Base-by-base conservation (phyloP, 495 filamentous ascomycete species). In the Penicilliopsis zonata region DNA sequence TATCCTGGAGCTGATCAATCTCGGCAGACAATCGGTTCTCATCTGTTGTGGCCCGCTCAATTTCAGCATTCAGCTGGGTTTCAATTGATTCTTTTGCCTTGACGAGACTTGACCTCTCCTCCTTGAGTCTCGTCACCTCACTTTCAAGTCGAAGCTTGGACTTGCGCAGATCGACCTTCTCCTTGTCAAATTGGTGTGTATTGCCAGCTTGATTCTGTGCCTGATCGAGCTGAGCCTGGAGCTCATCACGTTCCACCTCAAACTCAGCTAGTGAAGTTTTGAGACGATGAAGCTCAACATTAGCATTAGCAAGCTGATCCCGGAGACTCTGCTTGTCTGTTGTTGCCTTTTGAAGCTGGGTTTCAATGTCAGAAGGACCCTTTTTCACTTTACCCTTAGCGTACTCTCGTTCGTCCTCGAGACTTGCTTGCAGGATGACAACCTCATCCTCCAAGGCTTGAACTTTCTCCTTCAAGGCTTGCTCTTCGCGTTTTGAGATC, bases 371-470 rank as follows among this genome's bases (percentile, higher is more conserved):
- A 24, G 61, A 49, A 13, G 64, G 41, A 9, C 46, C 49, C 36
- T 58, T 60, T 24, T 55, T 53, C 17, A 74, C 44, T 30, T 76
- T 71, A 10, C 67, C 54, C 5, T 72, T 74, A 10, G 72, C 73
- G 23, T 70, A 68, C 38, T 80, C 73, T 37, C 69, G 69, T 48
- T 83, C 83, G 38, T 90, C 82, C 38, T 86, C 81, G 26, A 86
- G 52, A 31, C 69, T 78, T 13, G 67, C 66, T 45, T 86, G 82
- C 18, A 88, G 55, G 21, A 87, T 70, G 30, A 86, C 74, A 8
- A 88, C 64, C 47, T 92, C 83, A 38, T 87, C 82, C 46, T 88
- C 81, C 10, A 92, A 49, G n/a, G 66, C 72, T 40, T 82, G 72
- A 6, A 81, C 57, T 42, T 78, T 85, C 28, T 84, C 77, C 25